Evolutionary conservation across 2,329 filamentous ascomycete species (phyloP).

Genomic region (Ascochyta pisi): DNA sequence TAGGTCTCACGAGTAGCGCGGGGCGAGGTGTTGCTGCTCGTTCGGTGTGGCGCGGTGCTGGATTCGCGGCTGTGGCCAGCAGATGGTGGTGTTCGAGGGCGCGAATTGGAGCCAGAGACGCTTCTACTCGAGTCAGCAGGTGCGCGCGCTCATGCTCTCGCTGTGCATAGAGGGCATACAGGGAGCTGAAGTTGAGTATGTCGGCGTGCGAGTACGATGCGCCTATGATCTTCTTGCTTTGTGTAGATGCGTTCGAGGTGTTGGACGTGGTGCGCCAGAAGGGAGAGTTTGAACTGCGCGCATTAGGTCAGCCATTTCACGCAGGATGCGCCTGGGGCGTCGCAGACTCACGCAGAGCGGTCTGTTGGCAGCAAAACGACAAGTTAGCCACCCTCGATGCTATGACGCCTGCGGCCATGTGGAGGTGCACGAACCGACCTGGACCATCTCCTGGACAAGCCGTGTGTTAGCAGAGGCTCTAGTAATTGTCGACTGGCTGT

Average conservation of each 20-base stretch:
- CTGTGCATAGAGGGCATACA: conserved; percentile 60
- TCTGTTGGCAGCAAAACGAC: conserved; percentile 37
- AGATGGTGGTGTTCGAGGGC: conserved; percentile 76
- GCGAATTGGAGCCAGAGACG: conserved; percentile 66
- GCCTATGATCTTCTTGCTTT: conserved; percentile 78
- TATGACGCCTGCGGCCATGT: conserved; percentile 31
- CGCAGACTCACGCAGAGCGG: conserved; percentile 45
- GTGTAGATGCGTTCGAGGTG: conserved; percentile 46
- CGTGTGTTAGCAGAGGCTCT: conserved; percentile 28
- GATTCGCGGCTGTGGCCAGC: conserved; percentile 65
- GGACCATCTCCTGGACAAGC: conserved; percentile 87
- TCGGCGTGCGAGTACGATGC: conserved; percentile 97
- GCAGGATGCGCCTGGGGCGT: neutral
- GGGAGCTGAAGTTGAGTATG: conserved; percentile 82
- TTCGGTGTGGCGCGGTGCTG: conserved; percentile 62
- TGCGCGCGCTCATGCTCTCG: neutral
- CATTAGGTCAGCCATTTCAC: conserved; percentile 21
- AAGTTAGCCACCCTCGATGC: conserved; percentile 48
- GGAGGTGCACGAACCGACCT: conserved; percentile 81
- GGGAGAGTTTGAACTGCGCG: conserved; percentile 76
- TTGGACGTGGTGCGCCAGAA: conserved; percentile 77
- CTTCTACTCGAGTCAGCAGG: conserved; percentile 56
- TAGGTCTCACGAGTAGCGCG: conserved; percentile 74
- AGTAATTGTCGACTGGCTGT: too few species aligned
- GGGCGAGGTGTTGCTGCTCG: conserved; percentile 62